Conservation (phyloP, 345 rosid species). For the Eutrema yunnanense region DNA sequence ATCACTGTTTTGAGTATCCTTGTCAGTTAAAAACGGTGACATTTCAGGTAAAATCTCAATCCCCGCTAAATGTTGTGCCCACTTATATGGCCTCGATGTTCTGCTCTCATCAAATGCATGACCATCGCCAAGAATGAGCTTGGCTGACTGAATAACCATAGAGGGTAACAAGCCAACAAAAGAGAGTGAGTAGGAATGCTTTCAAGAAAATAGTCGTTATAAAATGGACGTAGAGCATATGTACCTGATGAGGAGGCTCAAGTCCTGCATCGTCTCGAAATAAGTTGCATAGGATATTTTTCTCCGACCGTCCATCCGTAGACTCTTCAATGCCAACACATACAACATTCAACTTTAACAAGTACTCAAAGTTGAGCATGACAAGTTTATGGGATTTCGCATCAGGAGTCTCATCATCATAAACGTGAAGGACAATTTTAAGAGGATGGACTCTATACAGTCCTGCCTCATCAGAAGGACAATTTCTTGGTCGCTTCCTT, state of each 20-base stretch:
- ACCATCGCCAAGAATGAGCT: conserved; percentile 54
- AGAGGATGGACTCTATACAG: conserved; percentile 68
- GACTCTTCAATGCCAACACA: conserved; percentile 68
- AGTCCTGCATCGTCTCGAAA: conserved; percentile 77
- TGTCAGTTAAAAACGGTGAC: conserved; percentile 53
- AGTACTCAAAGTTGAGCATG: conserved; percentile 64
- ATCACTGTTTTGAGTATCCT: conserved; percentile 43
- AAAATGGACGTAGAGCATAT: neutral
- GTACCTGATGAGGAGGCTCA: conserved; percentile 93
- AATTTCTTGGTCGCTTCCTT: conserved; percentile 73
- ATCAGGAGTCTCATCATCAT: conserved; percentile 57
- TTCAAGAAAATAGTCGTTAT: neutral
- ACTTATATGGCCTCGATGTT: conserved; percentile 75
- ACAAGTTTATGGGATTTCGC: conserved; percentile 51
- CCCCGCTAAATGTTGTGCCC: conserved; percentile 96
- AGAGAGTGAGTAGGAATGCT: neutral
- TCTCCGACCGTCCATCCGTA: conserved; percentile 39
- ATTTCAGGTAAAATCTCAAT: conserved; percentile 88
- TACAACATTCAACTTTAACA: conserved; percentile 73
- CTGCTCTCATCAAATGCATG: conserved; percentile 53
- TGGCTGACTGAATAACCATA: conserved; percentile 62
- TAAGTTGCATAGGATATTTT: conserved; percentile 57
- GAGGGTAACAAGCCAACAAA: neutral
- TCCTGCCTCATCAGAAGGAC: conserved; percentile 45
- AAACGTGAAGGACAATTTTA: conserved; percentile 54